Evolutionary conservation across 345 rosid species (phyloP).

Genomic region (Tarenaya hassleriana): DNA sequence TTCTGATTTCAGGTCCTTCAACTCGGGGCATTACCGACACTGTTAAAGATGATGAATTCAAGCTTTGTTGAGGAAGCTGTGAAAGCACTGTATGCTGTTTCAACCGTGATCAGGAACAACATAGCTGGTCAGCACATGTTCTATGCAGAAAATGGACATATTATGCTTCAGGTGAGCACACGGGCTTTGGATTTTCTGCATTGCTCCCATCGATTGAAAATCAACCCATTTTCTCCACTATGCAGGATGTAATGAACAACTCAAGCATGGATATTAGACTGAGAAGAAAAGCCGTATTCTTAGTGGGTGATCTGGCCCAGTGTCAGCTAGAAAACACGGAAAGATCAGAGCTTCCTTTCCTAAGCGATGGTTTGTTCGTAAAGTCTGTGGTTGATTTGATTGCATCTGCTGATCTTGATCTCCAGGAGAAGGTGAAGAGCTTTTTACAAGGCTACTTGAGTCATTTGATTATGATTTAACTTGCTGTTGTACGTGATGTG

Average conservation of each 20-base stretch:
- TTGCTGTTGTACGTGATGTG: constrained; percentile 4
- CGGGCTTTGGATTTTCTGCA: constrained; percentile 2
- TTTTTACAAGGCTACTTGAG: neutral
- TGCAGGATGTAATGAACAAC: constrained; percentile 62
- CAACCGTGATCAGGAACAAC: constrained; percentile 67
- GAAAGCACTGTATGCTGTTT: constrained; percentile 89
- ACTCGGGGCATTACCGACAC: constrained; percentile 51
- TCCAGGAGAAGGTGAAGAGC: constrained; percentile 85
- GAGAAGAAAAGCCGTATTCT: constrained; percentile 62
- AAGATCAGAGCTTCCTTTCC: constrained; percentile 41
- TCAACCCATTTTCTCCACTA: constrained; percentile 3
- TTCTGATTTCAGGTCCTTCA: constrained; percentile 56
- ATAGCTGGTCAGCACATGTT: constrained; percentile 69
- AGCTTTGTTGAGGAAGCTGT: constrained; percentile 63
- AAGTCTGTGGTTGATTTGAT: constrained; percentile 75
- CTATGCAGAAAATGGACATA: constrained; percentile 67
- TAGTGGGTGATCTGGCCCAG: constrained; percentile 73
- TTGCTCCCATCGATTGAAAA: constrained; percentile 9
- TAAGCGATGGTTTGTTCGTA: constrained; percentile 50
- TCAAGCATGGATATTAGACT: constrained; percentile 56
- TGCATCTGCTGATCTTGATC: constrained; percentile 59
- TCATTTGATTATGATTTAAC: constrained; percentile 1
- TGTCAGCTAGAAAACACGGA: constrained; percentile 44
- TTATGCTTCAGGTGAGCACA: constrained; percentile 71
- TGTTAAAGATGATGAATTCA: constrained; percentile 70